Evolutionary conservation across 208 protist genomes (phyloP).

Genomic region (Trypanosoma brucei): DNA sequence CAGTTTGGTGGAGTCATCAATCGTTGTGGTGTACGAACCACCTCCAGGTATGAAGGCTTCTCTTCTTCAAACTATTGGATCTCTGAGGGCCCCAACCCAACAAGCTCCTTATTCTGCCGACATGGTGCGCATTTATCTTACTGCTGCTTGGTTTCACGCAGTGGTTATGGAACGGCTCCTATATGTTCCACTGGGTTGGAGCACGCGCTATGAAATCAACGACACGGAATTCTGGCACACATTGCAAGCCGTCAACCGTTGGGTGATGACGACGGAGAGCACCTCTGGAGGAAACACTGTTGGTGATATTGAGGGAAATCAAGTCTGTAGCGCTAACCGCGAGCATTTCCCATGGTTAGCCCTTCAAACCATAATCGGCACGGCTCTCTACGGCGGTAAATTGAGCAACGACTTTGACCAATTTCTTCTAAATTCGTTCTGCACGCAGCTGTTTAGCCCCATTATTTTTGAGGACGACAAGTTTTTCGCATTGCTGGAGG

Average conservation of each 20-base stretch:
- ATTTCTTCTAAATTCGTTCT: conserved; percentile 90
- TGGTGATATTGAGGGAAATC: conserved; percentile 28
- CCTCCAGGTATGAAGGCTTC: conserved; percentile 94
- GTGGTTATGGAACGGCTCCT: conserved; percentile 94
- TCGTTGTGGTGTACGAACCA: conserved; percentile 94
- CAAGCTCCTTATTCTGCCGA: conserved; percentile 28
- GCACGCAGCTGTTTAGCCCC: conserved; percentile 75
- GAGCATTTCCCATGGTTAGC: conserved; percentile 93
- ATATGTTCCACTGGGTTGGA: conserved; percentile 98
- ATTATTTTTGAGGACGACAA: conserved; percentile 56
- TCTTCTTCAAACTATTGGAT: conserved; percentile 5
- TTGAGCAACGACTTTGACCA: conserved; percentile 98
- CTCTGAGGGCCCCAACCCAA: conserved; percentile 9
- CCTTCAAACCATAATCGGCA: conserved; percentile 87
- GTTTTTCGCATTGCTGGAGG: conserved; percentile 26
- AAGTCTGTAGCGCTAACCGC: conserved; percentile 11
- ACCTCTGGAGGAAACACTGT: not conserved
- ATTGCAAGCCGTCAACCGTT: conserved; percentile 90
- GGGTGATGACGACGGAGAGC: conserved; percentile 48
- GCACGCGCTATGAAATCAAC: conserved; percentile 97
- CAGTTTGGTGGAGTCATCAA: conserved; percentile 67
- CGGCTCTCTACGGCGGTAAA: conserved; percentile 95
- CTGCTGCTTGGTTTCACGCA: conserved; percentile 96
- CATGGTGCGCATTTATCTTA: conserved; percentile 94
- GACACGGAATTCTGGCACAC: conserved; percentile 95